Base-by-base conservation (phyloP, 1,284 basidiomycete species). In the Ceratobasidium sp. region DNA sequence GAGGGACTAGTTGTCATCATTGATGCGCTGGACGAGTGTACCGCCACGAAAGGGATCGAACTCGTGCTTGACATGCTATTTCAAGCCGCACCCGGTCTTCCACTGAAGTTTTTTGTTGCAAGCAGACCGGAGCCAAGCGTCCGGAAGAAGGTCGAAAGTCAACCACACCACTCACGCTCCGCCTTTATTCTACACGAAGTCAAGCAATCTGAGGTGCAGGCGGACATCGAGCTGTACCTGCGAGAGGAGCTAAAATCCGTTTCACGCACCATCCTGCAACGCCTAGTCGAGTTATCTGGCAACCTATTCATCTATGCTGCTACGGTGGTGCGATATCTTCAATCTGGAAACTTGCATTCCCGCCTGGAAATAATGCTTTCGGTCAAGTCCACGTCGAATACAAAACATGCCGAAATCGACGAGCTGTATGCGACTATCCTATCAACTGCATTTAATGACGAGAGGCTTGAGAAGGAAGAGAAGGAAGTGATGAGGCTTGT, bases 111-210 rank as follows among this genome's bases (percentile, higher is more conserved):
- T 25, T 31, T 53, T 47, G 45, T 47, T 20, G 22, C 45, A 6
- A 47, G 45, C 45, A 8, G 45, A 22, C 50, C 50, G 7, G 50
- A 53, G 20, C 45, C 45, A 10, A 31, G 27, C 7, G 29, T 53
- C 50, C 29, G 12, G 4, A 25, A 53, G 10, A 10, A 53, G 29
- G 29, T 53, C 8, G 10, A 12, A 22, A 7, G 8, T 12, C 25
- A 32, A 27, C 10, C 10, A 7, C 7, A 31, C 22, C 15, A 53
- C 8, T 40, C 31, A 7, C 60, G 25, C 4, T 38, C 32, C 1
- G 4, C 43, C 0, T 31, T 65, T 27, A 47, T 52, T 17, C 54
- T 71, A 15, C 70, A 71, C 42, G 65, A 71, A n/a, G 54, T 71
- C 25, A 68, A 71, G 31, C n/a, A 38, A 22, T 65, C 70, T 15